A percentile compares a stretch with the other conserved stretches of the same genome.
Evolutionary conservation across 306 rosid genomes (phyloP).

Genomic region (Dalbergia cochinchinensis): DNA sequence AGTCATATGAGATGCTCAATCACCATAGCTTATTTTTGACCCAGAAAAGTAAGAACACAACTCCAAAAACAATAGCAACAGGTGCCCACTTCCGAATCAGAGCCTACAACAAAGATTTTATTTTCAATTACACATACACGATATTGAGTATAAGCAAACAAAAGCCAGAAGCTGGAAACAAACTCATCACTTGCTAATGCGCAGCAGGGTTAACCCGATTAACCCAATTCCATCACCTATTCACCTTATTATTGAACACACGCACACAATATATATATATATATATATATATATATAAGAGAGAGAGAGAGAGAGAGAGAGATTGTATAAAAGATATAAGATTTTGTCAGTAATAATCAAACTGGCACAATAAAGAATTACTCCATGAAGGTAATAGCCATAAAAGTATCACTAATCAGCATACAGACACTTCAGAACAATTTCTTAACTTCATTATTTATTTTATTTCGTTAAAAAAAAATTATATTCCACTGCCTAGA

Average conservation of each 20-base stretch:
- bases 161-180: too few relatives aligned
- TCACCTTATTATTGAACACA: too few relatives aligned
- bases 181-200: too few relatives aligned
- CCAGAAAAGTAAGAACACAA: constrained; percentile 95
- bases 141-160: neutral
- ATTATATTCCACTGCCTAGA: constrained; percentile 23
- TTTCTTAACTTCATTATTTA: neutral
- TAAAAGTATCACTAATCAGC: neutral
- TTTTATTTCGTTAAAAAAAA: too few relatives aligned
- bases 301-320: neutral
- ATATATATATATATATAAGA: too few relatives aligned
- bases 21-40: constrained; percentile 90
- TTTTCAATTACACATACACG: constrained; percentile 40
- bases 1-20: constrained; percentile 34
- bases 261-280: too few relatives aligned
- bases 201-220: too few relatives aligned
- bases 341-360: constrained; percentile 9
- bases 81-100: constrained; percentile 95
- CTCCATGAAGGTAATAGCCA: constrained; percentile 2
- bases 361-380: neutral
- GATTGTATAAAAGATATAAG: constrained; percentile 6
- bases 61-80: constrained; percentile 94
- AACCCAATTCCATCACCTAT: too few relatives aligned
- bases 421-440: constrained; percentile 16
- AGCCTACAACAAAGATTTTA: constrained; percentile 64